Conservation (phyloP, 345 rosid genomes). For the Abelmoschus esculentus region DNA sequence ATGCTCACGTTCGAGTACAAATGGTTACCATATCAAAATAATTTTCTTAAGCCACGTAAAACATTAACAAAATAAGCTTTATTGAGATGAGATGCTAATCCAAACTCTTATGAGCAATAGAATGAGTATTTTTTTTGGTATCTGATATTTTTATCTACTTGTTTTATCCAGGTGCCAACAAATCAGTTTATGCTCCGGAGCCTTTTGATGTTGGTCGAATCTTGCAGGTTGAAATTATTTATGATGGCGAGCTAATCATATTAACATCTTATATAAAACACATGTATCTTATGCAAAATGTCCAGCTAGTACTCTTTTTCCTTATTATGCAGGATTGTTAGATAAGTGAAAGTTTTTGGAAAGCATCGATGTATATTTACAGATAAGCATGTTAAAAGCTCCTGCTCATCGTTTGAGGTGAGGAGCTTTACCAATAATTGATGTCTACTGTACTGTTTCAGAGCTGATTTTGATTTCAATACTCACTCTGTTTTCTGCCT, state of each 20-base stretch:
- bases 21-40: background rate
- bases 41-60: background rate
- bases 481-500: too few relatives aligned
- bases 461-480: too few relatives aligned
- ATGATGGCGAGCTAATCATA: slow-evolving; percentile 40
- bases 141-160: slow-evolving; percentile 17
- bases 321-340: too few relatives aligned
- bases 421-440: too few relatives aligned
- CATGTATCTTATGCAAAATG: too few relatives aligned
- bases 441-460: too few relatives aligned
- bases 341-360: too few relatives aligned
- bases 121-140: background rate
- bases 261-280: slow-evolving; percentile 18
- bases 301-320: too few relatives aligned
- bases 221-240: slow-evolving; percentile 60
- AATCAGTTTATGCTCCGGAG: slow-evolving; percentile 85
- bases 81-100: background rate
- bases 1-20: too few relatives aligned
- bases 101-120: background rate
- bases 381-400: too few relatives aligned
- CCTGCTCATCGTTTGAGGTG: too few relatives aligned
- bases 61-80: background rate
- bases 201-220: slow-evolving; percentile 77
- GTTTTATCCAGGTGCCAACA: slow-evolving; percentile 68
- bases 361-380: too few relatives aligned